phyloP scores from a whole-genome alignment of 2,329 filamentous ascomycete species.

The Stagonosporopsis tanaceti region DNA sequence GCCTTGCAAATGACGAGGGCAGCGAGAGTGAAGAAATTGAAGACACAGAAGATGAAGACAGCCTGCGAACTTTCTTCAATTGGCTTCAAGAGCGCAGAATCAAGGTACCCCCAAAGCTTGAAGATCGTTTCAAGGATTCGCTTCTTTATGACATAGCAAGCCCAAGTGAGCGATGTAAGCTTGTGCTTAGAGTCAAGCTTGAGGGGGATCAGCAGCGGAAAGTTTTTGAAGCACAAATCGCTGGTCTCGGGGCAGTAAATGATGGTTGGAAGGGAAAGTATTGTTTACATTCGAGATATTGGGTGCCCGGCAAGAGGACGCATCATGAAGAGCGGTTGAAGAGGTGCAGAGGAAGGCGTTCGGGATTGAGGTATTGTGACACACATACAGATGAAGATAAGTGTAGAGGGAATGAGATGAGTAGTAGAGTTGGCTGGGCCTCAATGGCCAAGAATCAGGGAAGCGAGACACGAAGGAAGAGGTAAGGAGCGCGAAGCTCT shows the following conservation, averaged over 20 bases:
- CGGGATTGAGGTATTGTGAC: neutral
- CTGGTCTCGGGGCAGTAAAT: neutral
- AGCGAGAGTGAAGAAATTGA: neutral
- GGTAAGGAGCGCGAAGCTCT: neutral
- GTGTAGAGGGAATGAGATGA: too few species aligned
- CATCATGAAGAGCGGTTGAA: neutral
- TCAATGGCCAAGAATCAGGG: too few species aligned
- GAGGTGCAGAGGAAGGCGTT: neutral
- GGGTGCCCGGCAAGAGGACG: neutral
- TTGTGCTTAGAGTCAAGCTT: neutral
- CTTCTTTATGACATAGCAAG: neutral
- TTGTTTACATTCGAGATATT: neutral
- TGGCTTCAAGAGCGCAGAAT: neutral
- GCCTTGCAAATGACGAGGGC: neutral
- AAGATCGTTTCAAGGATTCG: neutral
- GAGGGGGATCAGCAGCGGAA: neutral
- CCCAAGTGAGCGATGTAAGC: neutral
- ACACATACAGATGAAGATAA: neutral
- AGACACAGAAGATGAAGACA: neutral
- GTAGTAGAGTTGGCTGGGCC: too few species aligned
- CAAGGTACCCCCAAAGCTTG: neutral
- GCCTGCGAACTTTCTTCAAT: neutral
- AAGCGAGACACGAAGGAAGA: neutral
- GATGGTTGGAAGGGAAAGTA: neutral
- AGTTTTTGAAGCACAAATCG: neutral